phyloP scores from a whole-genome alignment of 306 rosid species.

The Medicago ruthenica region DNA sequence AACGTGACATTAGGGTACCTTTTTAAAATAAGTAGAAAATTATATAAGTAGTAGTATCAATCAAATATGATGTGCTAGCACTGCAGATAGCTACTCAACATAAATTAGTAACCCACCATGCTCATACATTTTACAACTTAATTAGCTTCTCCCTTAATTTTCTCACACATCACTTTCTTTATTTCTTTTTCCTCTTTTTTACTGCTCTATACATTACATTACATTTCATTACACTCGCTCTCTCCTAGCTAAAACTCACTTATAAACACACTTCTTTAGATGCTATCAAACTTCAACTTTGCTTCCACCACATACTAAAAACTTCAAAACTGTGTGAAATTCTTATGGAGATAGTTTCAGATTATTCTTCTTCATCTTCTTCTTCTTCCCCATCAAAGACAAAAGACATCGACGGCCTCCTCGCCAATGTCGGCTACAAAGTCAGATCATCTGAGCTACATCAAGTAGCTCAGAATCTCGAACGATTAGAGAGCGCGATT shows the following conservation, averaged over 20 bases:
- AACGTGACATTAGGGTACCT: slow-evolving; percentile 40
- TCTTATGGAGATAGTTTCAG: slow-evolving; percentile 56
- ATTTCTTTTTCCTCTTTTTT: slow-evolving; percentile 32
- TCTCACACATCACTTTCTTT: slow-evolving; percentile 29
- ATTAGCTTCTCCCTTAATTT: slow-evolving; percentile 33
- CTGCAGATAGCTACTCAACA: slow-evolving; percentile 36
- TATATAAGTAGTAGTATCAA: slow-evolving; percentile 26
- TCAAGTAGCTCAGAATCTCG: slow-evolving; percentile 75
- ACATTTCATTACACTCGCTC: slow-evolving; percentile 1
- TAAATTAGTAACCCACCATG: slow-evolving; percentile 39
- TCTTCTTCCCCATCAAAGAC: slow-evolving; percentile 54
- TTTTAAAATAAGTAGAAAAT: neutral
- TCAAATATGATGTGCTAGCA: slow-evolving; percentile 39
- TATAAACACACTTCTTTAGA: neutral
- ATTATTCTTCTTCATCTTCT: slow-evolving; percentile 50
- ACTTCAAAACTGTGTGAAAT: neutral
- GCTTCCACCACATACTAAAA: neutral
- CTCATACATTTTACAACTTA: slow-evolving; percentile 38
- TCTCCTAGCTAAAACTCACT: neutral
- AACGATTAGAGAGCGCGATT: slow-evolving; percentile 67
- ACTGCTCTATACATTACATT: neutral
- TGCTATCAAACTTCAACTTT: neutral
- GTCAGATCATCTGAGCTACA: slow-evolving; percentile 75
- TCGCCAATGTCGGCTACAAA: slow-evolving; percentile 78
- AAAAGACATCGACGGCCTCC: slow-evolving; percentile 62